Evolutionary conservation across 2,329 filamentous ascomycete species (phyloP), one percentile per base, ranked within the genome.

Genomic region (Elsinoe perseae): DNA sequence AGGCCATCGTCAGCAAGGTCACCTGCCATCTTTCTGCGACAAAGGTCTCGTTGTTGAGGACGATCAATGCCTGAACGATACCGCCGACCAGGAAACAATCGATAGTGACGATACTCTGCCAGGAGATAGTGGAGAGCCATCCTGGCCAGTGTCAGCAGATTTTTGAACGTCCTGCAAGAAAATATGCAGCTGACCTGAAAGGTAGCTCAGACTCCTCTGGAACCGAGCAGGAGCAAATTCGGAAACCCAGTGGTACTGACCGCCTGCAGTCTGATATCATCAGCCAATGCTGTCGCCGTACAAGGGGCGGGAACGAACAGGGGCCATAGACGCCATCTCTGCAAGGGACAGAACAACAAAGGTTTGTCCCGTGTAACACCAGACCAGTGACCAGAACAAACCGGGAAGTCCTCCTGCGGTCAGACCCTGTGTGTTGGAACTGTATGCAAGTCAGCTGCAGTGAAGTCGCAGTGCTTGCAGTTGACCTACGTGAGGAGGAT

Each of bases 21-120:
- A 68, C 71, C 56, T 77, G 73, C 73, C 73, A 77, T 56, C 67
- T 59, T 52, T 75, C 63, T 1, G 70, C 68, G 10, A 60, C 60
- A 58, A 77, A 77, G 2, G 63, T 63, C 1, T 68, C 66, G 50
- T 75, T 63, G 58, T 76, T 75, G 28, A 78, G 63, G 18, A 73
- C 68, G 10, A 75, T 67, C 3, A 78, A 59, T 0, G 72, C 75
- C 61, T 77, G 74, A 2, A 77, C 72, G 38, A 74, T 71, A 3
- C 68, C 72, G 2, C 71, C 75, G 5, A 72, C 72, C 14, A 76
- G 68, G 63, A 73, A 75, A 10, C 69, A 70, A 50, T 73, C 72
- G 3, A 70, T 68, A 5, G 73, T 72, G 21, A 74, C 70, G 16
- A 73, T 70, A 52, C 69, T 70, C 57, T 77, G 73, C 75, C 74